phyloP scores from a whole-genome alignment of 495 filamentous ascomycete genomes.

The Trypethelium eluteriae region DNA sequence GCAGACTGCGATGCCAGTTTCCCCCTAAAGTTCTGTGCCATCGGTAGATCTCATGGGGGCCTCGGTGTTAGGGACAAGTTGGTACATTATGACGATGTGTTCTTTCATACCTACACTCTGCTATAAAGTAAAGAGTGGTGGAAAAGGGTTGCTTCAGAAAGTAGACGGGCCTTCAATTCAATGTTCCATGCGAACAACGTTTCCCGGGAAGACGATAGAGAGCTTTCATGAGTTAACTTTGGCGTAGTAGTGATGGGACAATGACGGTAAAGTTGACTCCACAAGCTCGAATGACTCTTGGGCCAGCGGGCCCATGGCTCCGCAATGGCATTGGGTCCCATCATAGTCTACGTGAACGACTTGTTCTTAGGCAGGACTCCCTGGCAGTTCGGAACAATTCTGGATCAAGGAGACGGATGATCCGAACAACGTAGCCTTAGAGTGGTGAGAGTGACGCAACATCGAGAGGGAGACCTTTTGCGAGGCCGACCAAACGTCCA shows the following conservation, averaged over 20 bases:
- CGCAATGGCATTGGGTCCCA: too few species aligned
- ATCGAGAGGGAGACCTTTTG: neutral
- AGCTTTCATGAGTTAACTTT: neutral
- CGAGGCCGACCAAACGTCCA: neutral
- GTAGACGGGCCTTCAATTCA: neutral
- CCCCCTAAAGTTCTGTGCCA: neutral
- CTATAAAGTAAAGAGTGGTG: neutral
- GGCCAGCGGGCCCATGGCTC: too few species aligned
- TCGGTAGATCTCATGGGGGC: conserved; percentile 4
- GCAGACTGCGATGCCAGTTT: neutral
- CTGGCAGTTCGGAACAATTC: too few species aligned
- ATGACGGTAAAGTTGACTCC: too few species aligned
- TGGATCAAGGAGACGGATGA: too few species aligned
- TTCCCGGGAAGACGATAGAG: neutral
- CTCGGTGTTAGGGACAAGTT: neutral
- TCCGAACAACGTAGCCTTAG: neutral
- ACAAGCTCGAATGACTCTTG: too few species aligned
- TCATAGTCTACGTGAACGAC: too few species aligned
- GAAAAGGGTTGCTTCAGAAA: neutral
- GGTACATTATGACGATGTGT: neutral
- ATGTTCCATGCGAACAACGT: neutral
- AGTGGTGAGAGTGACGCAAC: neutral
- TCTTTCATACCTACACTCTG: neutral
- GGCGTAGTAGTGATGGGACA: too few species aligned
- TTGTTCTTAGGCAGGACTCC: too few species aligned